Base-by-base conservation (phyloP, 1,284 basidiomycete species). In the Apiotrichum siamense region DNA sequence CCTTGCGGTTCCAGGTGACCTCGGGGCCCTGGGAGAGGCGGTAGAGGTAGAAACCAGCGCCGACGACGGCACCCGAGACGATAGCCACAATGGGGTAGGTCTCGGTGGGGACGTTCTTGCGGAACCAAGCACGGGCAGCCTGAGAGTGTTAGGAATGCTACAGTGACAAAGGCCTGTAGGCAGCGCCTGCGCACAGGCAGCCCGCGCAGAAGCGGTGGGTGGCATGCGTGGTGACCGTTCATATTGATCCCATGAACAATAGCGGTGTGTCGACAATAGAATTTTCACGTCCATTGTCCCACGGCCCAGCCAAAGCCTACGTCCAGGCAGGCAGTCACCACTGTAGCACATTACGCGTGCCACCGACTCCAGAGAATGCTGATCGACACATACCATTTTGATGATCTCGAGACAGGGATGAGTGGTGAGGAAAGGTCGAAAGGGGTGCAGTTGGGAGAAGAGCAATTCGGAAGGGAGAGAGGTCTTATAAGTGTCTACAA, bases 1-100 rank as follows among this genome's bases (percentile, higher is more conserved):
- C 62, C 38, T 58, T 41, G 50, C 70, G 61, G 67, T 72, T 63
- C 70, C 70, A 72, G 43, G 69, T 67, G 52, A 72, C 70, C 62
- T 72, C 70, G 32, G 64, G 53, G 43, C 69, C 69, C 59, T 70
- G 65, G 26, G 66, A 63, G 50, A 72, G 63, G 50, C 62, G 61
- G 60, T 52, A 67, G 47, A 72, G 65, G 63, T 72, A 71, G 64
- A 44, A 64, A 29, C 52, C 51, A 29, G 67, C 67, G 42, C 70
- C 70, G 43, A 51, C 59, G 37, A 63, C 59, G 50, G 70, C 70
- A 47, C 69, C 47, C 20, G 62, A 61, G 49, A 69, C 63, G 52
- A 67, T 68, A 54, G 13, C 33, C 33, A 69, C 52, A 57, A 69
- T 69, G 44, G 67, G 67, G 57, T 54, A 50, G 43, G 57, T 26